Percentiles rank a stretch among this genome's conserved stretches.
Evolutionary conservation across 2,329 filamentous ascomycete genomes (phyloP).

Genomic region (Cercospora sp.): DNA sequence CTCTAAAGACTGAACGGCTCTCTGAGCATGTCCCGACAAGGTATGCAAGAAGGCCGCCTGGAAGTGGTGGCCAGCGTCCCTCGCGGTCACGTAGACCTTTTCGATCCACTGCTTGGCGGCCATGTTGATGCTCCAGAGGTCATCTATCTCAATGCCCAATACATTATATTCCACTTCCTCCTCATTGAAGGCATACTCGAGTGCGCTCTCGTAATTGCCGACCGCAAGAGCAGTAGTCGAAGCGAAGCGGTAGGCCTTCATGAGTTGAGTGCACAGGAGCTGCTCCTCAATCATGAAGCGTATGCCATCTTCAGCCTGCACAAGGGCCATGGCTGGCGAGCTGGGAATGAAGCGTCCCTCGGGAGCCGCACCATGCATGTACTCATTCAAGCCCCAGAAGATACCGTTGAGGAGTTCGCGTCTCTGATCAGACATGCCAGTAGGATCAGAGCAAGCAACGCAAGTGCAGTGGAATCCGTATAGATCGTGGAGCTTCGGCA

Average conservation of each 20-base stretch:
- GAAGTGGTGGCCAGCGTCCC: neutral
- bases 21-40: neutral
- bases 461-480: conserved; percentile 38
- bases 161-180: conserved; percentile 35
- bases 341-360: conserved; percentile 21
- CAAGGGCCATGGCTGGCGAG: conserved; percentile 14
- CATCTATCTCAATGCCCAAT: conserved; percentile 28
- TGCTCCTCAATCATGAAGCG: conserved; percentile 91
- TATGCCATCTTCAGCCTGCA: conserved; percentile 58
- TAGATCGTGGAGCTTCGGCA: conserved; percentile 26
- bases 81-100: conserved; percentile 6
- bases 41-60: conserved; percentile 5
- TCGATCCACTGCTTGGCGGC: conserved; percentile 21
- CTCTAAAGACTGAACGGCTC: neutral
- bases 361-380: conserved; percentile 7
- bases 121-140: conserved; percentile 17
- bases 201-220: conserved; percentile 18
- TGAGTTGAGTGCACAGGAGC: conserved; percentile 46
- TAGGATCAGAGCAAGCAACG: conserved; percentile 29
- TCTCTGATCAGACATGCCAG: conserved; percentile 25
- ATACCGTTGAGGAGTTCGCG: conserved; percentile 19
- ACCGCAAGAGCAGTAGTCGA: conserved; percentile 21
- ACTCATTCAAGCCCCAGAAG: conserved; percentile 25
- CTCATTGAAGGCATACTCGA: conserved; percentile 28
- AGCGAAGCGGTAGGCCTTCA: conserved; percentile 31